Evolutionary conservation across 2,329 filamentous ascomycete genomes (phyloP), one percentile per base, ranked within the genome.

Genomic region (Fusarium sp.): DNA sequence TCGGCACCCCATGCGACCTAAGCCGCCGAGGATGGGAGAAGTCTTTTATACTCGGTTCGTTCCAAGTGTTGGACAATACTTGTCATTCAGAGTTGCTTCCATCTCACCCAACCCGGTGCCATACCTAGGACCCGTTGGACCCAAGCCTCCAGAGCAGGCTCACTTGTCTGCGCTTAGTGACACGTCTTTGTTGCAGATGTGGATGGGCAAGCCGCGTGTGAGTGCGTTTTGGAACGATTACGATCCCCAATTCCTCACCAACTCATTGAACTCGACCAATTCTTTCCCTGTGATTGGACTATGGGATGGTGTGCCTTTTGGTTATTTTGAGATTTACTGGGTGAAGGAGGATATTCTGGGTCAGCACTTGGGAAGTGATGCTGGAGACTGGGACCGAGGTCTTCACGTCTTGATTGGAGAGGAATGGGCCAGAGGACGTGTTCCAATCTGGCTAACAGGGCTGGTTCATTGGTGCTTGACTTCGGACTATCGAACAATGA

Each of bases 251-350:
- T 97, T 98, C 70, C 85, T 99, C 5, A 84, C 87, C 22, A 85
- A 84, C 3, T 91, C 88, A 0, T 84, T 98, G 12, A 87, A 87
- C 14, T 91, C 88, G 22, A 87, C 87, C 20, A 93, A 98, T 82
- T 94, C 92, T 10, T 98, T 98, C 81, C 96, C 96, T 0, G 94
- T 92, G 0, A 96, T 98, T 69, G 96, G 94, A 1, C 92, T 95
- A 80, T 99, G 96, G 94, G 94, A 98, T 76, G 95, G 94, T 12
- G 92, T 96, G 69, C 96, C 96, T 0, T 99, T 98, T 83, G 96
- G 95, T 0, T 99, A 97, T 81, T 98, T 99, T 80, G 96, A 99
- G 84, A 89, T 99, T 36, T 99, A 99, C 84, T 99, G 96, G 96
- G 94, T 96, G 5, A 98, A 97, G 79, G 96, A 99, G 80, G 96